Base-by-base conservation (phyloP, 805 yeast genomes). In the Lipomyces oligophaga region DNA sequence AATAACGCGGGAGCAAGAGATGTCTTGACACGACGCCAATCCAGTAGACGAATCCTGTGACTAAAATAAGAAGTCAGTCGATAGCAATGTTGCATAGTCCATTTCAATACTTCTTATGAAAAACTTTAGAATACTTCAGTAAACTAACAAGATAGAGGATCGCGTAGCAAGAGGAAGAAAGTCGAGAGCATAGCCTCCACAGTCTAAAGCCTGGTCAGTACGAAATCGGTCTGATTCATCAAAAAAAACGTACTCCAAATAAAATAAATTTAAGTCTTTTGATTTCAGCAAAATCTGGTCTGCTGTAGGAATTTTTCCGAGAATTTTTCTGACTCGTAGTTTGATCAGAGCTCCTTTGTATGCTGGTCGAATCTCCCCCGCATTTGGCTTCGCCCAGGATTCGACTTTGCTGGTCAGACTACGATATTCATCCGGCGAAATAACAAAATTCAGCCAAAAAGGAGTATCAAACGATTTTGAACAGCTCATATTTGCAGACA, bases 161-260 rank as follows among this genome's bases (percentile, higher is more conserved):
- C 10, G 19, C 10, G 20, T 32, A 24, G 15, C 38, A 20, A 16
- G 42, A 16, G 18, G 32, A 11, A 26, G 10, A 43, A 11, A 43
- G 30, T 8, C 47, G 41, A 18, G 47, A 34, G 10, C 36, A 36
- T 24, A 34, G 34, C 20, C 47, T 30, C 41, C 40, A 43, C 22
- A 30, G 21, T 5, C 47, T 43, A 38, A n/a, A n/a, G n/a, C n/a
- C n/a, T 24, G 22, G 22, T 16, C 25, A 32, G 7, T 19, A 15
- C n/a, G 40, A 7, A 6, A 26, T 26, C 30, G 13, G 22, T 25
- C 27, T 18, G 31, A n/a, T 11, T 38, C 11, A 19, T 25, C 28
- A 20, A 34, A 13, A 5, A 20, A 32, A 13, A 39, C 49, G 34
- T 25, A 45, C 49, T 25, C 6, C 6, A 45, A 24, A 20, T 36